These are phyloP conservation scores for Tephrocybe sp. DNA, from an alignment of 768 basidiomycete species.

Conservation along the genomic window DNA sequence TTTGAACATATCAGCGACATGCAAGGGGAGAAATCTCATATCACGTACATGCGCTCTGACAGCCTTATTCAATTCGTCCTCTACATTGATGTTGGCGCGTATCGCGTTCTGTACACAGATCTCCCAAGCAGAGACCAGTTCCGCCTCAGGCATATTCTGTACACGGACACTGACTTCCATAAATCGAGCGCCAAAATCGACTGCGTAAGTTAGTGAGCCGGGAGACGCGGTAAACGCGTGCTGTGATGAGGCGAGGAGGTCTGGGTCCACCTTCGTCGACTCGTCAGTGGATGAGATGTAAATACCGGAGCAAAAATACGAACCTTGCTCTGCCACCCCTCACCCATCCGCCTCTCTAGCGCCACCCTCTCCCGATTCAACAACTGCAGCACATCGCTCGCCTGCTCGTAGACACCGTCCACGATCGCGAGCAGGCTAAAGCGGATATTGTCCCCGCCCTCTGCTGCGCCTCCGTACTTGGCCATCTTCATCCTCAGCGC, in stretches of 20 bases:
- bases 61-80: constrained; percentile 51
- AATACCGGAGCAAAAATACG: constrained; percentile 14
- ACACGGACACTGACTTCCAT: constrained; percentile 44
- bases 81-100: constrained; percentile 38
- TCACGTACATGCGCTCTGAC: constrained; percentile 43
- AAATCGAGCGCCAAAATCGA: constrained; percentile 44
- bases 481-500: constrained; percentile 63
- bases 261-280: constrained; percentile 38
- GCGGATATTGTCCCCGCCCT: constrained; percentile 46
- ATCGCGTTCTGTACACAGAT: constrained; percentile 41
- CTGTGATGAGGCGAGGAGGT: constrained; percentile 27
- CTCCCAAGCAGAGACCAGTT: constrained; percentile 46
- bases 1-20: constrained; percentile 1
- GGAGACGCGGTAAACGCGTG: constrained; percentile 28
- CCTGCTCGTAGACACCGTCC: constrained; percentile 45
- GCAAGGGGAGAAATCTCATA: background rate
- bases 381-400: constrained; percentile 54
- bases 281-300: background rate
- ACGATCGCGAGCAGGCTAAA: constrained; percentile 66
- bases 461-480: constrained; percentile 48
- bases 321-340: constrained; percentile 39
- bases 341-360: constrained; percentile 44
- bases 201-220: constrained; percentile 34
- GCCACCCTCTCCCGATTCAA: constrained; percentile 44
- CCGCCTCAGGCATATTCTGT: constrained; percentile 38